Conservation (phyloP, 495 filamentous ascomycete genomes). For the Hypoxylon crocopeplum region DNA sequence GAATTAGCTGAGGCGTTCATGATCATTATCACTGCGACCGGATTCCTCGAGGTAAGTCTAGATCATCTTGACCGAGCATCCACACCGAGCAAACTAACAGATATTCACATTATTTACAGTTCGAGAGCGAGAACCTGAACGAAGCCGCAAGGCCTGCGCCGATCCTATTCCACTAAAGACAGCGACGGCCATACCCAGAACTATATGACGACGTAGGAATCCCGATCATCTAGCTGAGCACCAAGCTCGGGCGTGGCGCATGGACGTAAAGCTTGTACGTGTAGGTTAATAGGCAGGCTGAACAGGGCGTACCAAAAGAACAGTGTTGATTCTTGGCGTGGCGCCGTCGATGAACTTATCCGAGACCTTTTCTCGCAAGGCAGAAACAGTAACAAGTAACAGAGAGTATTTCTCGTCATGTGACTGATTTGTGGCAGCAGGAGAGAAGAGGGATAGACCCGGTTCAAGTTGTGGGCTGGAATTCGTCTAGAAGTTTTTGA, state of each 20-base stretch:
- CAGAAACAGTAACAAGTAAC: conserved; percentile 8
- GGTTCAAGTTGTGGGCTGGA: conserved; percentile 7
- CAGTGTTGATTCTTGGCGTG: not conserved
- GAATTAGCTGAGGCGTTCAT: conserved; percentile 65
- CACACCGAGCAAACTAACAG: conserved; percentile 21
- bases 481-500: conserved; percentile 28
- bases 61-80: not conserved
- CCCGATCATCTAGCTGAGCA: not conserved
- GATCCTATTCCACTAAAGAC: conserved; percentile 34
- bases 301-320: no score
- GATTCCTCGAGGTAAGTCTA: conserved; percentile 63
- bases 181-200: not conserved
- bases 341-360: not conserved
- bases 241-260: not conserved
- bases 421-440: conserved; percentile 7
- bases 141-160: conserved; percentile 24
- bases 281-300: no score
- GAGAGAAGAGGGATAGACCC: not conserved
- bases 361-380: not conserved
- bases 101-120: conserved; percentile 39
- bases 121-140: conserved; percentile 47
- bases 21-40: conserved; percentile 63
- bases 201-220: conserved; percentile 1
- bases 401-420: conserved; percentile 7
- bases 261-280: no score